phyloP scores from a whole-genome alignment of 169 alveolate genomes.

The Plasmodium gaboni region DNA sequence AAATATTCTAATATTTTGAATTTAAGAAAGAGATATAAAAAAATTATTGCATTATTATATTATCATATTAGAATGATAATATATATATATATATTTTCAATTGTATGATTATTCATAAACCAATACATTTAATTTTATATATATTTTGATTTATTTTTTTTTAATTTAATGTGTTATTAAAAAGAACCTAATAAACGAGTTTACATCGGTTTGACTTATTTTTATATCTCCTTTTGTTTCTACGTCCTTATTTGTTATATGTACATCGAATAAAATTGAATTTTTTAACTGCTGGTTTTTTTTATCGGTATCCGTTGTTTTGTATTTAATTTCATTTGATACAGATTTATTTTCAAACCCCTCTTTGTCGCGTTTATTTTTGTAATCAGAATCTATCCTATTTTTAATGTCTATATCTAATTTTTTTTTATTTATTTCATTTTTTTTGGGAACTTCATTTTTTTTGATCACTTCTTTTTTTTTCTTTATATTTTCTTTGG shows the following conservation, averaged over 20 bases:
- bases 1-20: too few species aligned
- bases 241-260: neutral
- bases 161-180: neutral
- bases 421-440: conserved; percentile 45
- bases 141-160: neutral
- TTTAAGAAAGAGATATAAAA: neutral
- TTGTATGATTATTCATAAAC: too few species aligned
- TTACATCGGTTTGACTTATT: conserved; percentile 9
- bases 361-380: conserved; percentile 55
- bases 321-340: conserved; percentile 16
- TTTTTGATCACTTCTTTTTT: conserved; percentile 48
- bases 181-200: conserved; percentile 45
- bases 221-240: conserved; percentile 10
- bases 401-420: conserved; percentile 29
- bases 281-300: conserved; percentile 48
- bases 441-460: conserved; percentile 39
- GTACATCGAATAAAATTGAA: conserved; percentile 14
- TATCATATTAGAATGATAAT: too few species aligned
- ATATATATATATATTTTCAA: too few species aligned
- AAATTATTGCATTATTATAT: too few species aligned
- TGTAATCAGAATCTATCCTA: conserved; percentile 13
- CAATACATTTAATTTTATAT: neutral
- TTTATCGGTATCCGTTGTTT: conserved; percentile 23
- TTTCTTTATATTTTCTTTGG: conserved; percentile 20
- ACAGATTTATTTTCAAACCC: conserved; percentile 39